Evolutionary conservation across 73 alveolate genomes (phyloP).

Genomic region (Paramecium octaurelia): DNA sequence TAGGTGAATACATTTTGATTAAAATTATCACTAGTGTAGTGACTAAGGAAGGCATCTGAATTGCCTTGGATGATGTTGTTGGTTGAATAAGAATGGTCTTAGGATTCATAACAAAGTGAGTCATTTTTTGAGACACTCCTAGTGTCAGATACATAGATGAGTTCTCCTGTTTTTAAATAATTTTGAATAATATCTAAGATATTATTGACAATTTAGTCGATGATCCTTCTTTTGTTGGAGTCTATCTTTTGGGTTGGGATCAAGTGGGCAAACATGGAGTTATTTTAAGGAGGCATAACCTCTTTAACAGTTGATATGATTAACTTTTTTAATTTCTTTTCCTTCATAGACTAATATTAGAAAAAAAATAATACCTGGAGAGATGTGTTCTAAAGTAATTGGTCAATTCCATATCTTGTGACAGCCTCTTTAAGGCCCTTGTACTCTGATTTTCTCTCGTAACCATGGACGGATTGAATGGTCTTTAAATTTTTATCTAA

Average conservation of each 20-base stretch:
- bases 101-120: not conserved
- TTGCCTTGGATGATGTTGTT: not conserved
- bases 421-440: not conserved
- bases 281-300: not conserved
- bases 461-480: not conserved
- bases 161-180: not conserved
- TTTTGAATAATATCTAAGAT: not conserved
- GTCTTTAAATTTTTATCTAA: not conserved
- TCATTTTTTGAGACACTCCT: not conserved
- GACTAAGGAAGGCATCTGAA: not conserved
- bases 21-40: not conserved
- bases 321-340: not conserved
- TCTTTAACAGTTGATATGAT: not conserved
- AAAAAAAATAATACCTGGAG: not conserved
- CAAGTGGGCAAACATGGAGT: not conserved
- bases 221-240: not conserved
- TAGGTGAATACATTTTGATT: not conserved
- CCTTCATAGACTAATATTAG: not conserved
- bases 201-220: not conserved
- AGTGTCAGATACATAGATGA: not conserved
- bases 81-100: not conserved
- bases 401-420: not conserved
- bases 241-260: not conserved
- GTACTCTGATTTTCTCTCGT: not conserved
- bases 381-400: not conserved